Percentiles rank a stretch among this genome's conserved stretches.
phyloP scores from a whole-genome alignment of 768 basidiomycete species.

The Boletus sp. region DNA sequence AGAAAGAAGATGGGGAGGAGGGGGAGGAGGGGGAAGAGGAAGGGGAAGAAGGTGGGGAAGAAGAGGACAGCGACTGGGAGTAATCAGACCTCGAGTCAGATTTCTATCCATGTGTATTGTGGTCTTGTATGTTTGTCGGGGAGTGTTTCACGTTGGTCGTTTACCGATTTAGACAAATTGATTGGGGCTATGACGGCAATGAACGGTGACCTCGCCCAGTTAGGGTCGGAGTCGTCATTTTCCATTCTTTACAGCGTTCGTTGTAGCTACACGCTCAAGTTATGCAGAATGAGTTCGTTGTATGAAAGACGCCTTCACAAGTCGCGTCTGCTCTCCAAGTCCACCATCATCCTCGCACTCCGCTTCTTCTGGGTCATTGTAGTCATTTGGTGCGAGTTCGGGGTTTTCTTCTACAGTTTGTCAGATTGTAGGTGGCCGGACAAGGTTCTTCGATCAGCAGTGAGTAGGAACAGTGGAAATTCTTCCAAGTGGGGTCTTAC shows the following conservation, averaged over 20 bases:
- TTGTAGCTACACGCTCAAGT: conserved; percentile 7
- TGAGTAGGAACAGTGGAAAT: conserved; percentile 15
- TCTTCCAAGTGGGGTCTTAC: neutral
- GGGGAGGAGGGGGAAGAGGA: conserved; percentile 24
- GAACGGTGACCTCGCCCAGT: neutral
- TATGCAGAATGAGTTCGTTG: conserved; percentile 30
- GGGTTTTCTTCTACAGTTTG: conserved; percentile 57
- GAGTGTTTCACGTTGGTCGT: neutral
- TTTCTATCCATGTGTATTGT: conserved; percentile 7
- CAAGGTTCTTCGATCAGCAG: conserved; percentile 27
- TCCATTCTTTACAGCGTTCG: neutral
- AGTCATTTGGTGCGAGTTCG: conserved; percentile 66
- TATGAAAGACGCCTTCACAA: conserved; percentile 28
- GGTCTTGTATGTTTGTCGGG: conserved; percentile 14
- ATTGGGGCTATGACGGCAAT: conserved; percentile 9
- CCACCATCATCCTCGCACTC: conserved; percentile 41
- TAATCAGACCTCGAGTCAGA: conserved; percentile 24
- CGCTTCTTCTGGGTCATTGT: conserved; percentile 53
- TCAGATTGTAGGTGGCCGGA: conserved; percentile 61
- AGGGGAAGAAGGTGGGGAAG: conserved; percentile 37
- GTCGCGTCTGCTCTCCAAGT: conserved; percentile 28
- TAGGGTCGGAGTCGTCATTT: neutral
- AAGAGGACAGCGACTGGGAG: conserved; percentile 56
- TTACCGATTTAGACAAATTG: conserved; percentile 13
- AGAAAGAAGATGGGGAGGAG: conserved; percentile 7